Conservation (phyloP, 1,139 yeast genomes). For the Pichia sp. region DNA sequence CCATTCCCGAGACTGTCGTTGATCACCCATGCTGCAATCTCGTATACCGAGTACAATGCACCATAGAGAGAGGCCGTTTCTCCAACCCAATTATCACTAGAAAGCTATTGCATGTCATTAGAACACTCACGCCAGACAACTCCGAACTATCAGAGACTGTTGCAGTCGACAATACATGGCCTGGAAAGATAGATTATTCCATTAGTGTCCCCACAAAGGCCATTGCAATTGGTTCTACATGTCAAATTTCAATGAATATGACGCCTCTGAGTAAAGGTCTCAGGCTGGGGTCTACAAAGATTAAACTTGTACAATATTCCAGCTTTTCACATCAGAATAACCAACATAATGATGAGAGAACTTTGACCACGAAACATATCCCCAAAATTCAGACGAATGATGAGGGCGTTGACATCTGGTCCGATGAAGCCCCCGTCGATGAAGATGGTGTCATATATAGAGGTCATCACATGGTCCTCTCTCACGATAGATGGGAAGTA, state of each 20-base stretch:
- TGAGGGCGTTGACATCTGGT: constrained; percentile 30
- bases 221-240: constrained; percentile 77
- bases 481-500: constrained; percentile 73
- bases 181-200: constrained; percentile 84
- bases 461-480: constrained; percentile 25
- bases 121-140: constrained; percentile 85
- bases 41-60: constrained; percentile 72
- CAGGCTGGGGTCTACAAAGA: constrained; percentile 60
- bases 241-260: constrained; percentile 62
- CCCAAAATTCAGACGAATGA: constrained; percentile 27
- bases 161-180: constrained; percentile 96
- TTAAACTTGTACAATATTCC: constrained; percentile 60
- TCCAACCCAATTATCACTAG: constrained; percentile 57
- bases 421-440: constrained; percentile 22
- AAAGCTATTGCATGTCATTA: constrained; percentile 72
- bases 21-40: constrained; percentile 82
- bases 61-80: constrained; percentile 77
- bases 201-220: constrained; percentile 85
- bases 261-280: constrained; percentile 82
- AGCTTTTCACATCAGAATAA: constrained; percentile 55
- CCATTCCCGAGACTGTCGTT: constrained; percentile 80
- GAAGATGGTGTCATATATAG: constrained; percentile 26
- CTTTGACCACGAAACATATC: constrained; percentile 37
- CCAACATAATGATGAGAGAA: constrained; percentile 52
- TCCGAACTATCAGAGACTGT: constrained; percentile 87